Percentiles rank a stretch among this genome's conserved stretches.
Conservation (phyloP, 2,329 filamentous ascomycete species). For the Arthrobotrys sinensis region DNA sequence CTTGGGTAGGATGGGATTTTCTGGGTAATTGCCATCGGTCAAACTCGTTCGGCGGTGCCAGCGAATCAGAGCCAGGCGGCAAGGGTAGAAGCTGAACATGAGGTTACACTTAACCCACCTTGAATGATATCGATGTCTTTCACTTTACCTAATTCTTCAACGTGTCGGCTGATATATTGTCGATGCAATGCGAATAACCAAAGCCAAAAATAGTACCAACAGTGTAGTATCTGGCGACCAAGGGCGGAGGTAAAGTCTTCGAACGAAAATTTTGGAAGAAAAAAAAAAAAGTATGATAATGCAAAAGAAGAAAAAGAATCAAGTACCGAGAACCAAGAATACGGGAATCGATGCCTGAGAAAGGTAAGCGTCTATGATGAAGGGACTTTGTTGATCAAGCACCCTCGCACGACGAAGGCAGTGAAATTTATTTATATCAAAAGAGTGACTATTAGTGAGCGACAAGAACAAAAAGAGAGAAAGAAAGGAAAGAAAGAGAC, state of each 20-base stretch:
- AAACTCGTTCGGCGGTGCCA: slow-evolving; percentile 27
- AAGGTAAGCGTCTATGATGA: slow-evolving; percentile 47
- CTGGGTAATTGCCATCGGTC: slow-evolving; percentile 18
- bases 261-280: slow-evolving; percentile 10
- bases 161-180: slow-evolving; percentile 39
- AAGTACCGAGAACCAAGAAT: slow-evolving; percentile 37
- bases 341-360: slow-evolving; percentile 50
- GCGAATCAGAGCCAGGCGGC: slow-evolving; percentile 49
- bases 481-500: slow-evolving; percentile 32
- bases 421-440: slow-evolving; percentile 49
- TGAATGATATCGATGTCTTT: slow-evolving; percentile 36
- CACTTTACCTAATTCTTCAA: slow-evolving; percentile 50
- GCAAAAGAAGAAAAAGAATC: slow-evolving; percentile 26
- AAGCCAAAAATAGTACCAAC: slow-evolving; percentile 47
- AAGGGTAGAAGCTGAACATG: slow-evolving; percentile 34
- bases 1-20: slow-evolving; percentile 1
- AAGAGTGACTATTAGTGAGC: slow-evolving; percentile 56
- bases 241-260: slow-evolving; percentile 27
- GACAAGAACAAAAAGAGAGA: slow-evolving; percentile 38
- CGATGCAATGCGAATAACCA: slow-evolving; percentile 30
- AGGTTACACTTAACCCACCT: slow-evolving; percentile 60
- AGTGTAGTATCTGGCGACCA: slow-evolving; percentile 43
- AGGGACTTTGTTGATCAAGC: slow-evolving; percentile 27
- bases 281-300: slow-evolving; percentile 33
- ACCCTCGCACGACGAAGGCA: slow-evolving; percentile 17